Base-by-base conservation (phyloP, 768 basidiomycete genomes). In the Termitomyces sp. region DNA sequence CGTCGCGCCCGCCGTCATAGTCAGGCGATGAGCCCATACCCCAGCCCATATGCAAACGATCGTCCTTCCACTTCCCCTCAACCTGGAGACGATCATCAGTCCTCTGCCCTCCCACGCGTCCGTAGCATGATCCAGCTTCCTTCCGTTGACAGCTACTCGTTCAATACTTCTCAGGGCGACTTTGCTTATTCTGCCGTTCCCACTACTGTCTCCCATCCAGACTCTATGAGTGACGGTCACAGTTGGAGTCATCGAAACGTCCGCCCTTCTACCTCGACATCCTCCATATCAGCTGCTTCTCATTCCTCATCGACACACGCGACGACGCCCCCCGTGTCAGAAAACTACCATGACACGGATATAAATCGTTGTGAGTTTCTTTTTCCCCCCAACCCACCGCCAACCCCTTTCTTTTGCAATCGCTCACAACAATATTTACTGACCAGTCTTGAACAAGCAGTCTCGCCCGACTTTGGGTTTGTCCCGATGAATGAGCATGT, bases 11-110 rank as follows among this genome's bases (percentile, higher is more conserved):
- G 91, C 46, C 82, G 91, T 58, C 91, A 93, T 71, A 90, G 88
- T 69, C 91, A 93, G 70, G 91, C 91, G 0, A 86, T 93, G 79
- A 89, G 86, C 66, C 91, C 91, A 13, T 93, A 93, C 72, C 91
- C 91, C 18, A 87, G 85, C 61, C 89, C 91, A 47, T 93, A 93
- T 71, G 86, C 85, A 59, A 82, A 86, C 56, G 76, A 81, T 61
- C 82, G 88, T 42, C 86, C 85, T 1, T 88, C 87, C 56, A 84
- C 87, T 27, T 87, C 86, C 11, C 88, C 88, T 20, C 86, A 88
- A 65, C 87, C 87, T 30, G 74, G 80, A 57, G 87, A 82, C 44
- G 78, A 80, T 48, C 78, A 82, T 64, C 75, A 75, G 55, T 72
- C 74, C 11, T 66, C 70, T 22, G 76, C 72, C 24, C 80, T 91